These are phyloP conservation scores for Flammula alnicola DNA, from an alignment of 1,284 basidiomycete genomes.

Conservation along the genomic window DNA sequence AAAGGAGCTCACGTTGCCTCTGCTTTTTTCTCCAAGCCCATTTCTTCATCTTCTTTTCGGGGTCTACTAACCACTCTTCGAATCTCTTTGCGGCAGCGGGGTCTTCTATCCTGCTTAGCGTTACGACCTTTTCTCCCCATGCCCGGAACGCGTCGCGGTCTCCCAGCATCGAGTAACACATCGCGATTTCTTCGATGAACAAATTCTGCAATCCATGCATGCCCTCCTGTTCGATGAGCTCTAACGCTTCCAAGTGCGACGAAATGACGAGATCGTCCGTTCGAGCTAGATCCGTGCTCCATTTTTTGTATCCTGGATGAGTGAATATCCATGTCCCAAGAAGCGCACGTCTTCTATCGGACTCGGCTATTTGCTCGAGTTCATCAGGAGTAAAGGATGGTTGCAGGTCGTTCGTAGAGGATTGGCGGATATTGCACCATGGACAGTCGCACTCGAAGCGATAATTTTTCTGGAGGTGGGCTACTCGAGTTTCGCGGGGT, in stretches of 20 bases:
- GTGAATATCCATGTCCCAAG: conserved; percentile 40
- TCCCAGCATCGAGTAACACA: conserved; percentile 42
- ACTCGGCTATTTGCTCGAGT: conserved; percentile 19
- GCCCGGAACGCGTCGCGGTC: conserved; percentile 34
- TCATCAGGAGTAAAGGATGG: conserved; percentile 13
- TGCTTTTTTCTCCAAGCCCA: conserved; percentile 34
- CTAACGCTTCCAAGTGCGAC: conserved; percentile 38
- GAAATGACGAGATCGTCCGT: conserved; percentile 40
- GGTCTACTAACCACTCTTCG: conserved; percentile 33
- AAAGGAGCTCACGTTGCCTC: conserved; percentile 22
- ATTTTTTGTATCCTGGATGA: conserved; percentile 39
- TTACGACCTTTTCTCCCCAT: conserved; percentile 33
- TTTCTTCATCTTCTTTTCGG: conserved; percentile 24
- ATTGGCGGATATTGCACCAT: conserved; percentile 30
- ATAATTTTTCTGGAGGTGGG: conserved; percentile 35
- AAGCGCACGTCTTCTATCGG: conserved; percentile 32
- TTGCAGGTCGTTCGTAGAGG: background rate
- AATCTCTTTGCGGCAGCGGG: conserved; percentile 28
- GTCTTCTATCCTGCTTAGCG: conserved; percentile 32
- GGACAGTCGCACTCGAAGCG: conserved; percentile 40
- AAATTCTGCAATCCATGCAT: conserved; percentile 38
- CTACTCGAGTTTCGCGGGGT: conserved; percentile 30
- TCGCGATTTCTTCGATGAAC: conserved; percentile 41
- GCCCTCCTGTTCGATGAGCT: conserved; percentile 40
- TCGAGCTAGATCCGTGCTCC: conserved; percentile 40